Conservation (phyloP, 306 rosid genomes). For the Glycine soja region DNA sequence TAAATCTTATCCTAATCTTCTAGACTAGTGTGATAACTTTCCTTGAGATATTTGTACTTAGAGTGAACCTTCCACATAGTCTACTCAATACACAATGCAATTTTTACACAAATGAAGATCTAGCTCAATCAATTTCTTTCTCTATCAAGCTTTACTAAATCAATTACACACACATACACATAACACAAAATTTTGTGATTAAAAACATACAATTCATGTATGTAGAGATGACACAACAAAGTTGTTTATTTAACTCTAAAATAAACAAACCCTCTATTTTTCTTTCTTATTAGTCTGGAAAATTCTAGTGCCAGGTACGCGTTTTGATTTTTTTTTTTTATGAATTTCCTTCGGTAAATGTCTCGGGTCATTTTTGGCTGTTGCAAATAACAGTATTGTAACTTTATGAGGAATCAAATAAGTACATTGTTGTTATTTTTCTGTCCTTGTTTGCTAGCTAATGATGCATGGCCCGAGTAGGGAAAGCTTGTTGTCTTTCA, state of each 20-base stretch:
- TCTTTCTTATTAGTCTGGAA: not conserved
- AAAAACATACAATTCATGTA: too few species aligned
- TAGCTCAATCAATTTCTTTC: too few species aligned
- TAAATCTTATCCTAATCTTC: too few species aligned
- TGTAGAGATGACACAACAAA: too few species aligned
- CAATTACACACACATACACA: too few species aligned
- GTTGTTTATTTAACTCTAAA: not conserved
- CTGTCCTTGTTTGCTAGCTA: not conserved
- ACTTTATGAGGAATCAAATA: constrained; percentile 20
- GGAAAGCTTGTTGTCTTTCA: not conserved
- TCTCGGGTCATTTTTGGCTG: not conserved
- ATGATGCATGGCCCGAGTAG: not conserved
- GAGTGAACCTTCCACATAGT: too few species aligned
- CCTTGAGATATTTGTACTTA: too few species aligned
- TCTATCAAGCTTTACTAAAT: too few species aligned
- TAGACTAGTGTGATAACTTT: too few species aligned
- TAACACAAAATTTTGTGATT: too few species aligned
- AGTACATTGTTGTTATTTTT: not conserved
- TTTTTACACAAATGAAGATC: too few species aligned
- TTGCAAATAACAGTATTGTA: not conserved
- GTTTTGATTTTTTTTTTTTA: not conserved
- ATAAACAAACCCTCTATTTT: not conserved
- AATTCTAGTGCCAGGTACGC: not conserved
- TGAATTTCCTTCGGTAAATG: not conserved
- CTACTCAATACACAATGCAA: too few species aligned